Evolutionary conservation across 75 land plant species (phyloP), one percentile per base, ranked within the genome.

Genomic region (Pinus tabuliformis): DNA sequence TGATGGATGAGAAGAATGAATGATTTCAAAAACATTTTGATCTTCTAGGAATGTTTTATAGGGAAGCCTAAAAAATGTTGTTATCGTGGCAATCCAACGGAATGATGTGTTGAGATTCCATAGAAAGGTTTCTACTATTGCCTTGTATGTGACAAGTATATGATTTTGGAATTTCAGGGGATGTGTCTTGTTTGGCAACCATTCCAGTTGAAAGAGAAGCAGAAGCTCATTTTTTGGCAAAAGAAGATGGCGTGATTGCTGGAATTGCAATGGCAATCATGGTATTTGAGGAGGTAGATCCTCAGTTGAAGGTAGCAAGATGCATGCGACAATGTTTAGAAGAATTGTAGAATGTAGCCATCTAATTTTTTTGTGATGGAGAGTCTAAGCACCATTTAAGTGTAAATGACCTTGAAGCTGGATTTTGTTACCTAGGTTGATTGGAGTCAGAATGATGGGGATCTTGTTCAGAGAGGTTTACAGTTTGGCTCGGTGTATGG

Each of bases 191-290:
- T 81, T 80, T 92, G 84, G 93, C 99, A 16, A 97, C 96, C n/a
- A 86, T 97, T 64, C 91, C 98, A 45, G 79, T 26, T 74, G 89
- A 91, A 30, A 76, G 78, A 82, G 84, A 83, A 85, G 98, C 90
- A 75, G 95, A 91, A 78, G 99, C 99, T 14, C 78, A 86, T 75
- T 97, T 97, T 77, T 75, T 97, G 78, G 98, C 99, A 16, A 97
- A 97, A 79, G 98, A 90, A 74, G 88, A 93, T 89, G 99, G 99
- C 6, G 81, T 97, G 12, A 66, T 97, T 74, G 98, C 98, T 70
- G 99, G 99, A 11, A 95, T 92, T 81, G 90, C 95, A n/a, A 84
- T 97, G 78, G 92, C 99, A 36, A 90, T 91, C 75, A 82, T 92
- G 89, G 76, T 97, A 18, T 97, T 97, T 73, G 16, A 81, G 18